Evolutionary conservation across 169 alveolate genomes (phyloP), one percentile per base, ranked within the genome.

Genomic region (Fabrea salina): DNA sequence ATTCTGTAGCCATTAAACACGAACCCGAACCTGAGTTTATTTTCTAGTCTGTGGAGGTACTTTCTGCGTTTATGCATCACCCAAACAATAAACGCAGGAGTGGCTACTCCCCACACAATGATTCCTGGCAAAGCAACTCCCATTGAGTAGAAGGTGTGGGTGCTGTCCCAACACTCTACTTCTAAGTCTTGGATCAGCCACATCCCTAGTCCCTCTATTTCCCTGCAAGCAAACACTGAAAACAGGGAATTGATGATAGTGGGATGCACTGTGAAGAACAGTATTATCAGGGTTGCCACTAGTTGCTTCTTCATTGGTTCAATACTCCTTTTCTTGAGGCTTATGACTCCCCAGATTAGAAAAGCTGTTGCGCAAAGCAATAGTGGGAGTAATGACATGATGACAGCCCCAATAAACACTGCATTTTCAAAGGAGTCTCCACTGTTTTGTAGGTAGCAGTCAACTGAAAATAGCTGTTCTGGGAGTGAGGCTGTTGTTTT

Each of bases 181-280:
- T 57, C 19, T 16, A 75, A 16, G 35, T 79, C 58, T 6, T 80
- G 61, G 8, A 33, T 32, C 25, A 79, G 56, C 41, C 81, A 56
- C 5, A 11, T 25, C 37, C 61, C 87, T 19, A 80, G 85, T 47
- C 61, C 84, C 7, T 70, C 80, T 0, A 70, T 49, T 19, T 70
- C 79, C 2, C 22, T 27, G n/a, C 79, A 70, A 6, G 67, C n/a
- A 35, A 70, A 70, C 4, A 37, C 35, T 61, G 77, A 35, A 33
- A 85, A 81, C 53, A 83, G 59, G 7, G 25, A 33, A 39, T 66
- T 64, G 16, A 83, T 82, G 13, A 86, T 51, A 41, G 35, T 79
- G 2, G 92, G 92, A 39, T 83, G 88, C 13, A 86, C 75, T 8
- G 83, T 54, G 33, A 86, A 82, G 47, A 86, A 75, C 32, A 83